phyloP scores from a whole-genome alignment of 352 stramenopile species.

The Phytophthora pisi region DNA sequence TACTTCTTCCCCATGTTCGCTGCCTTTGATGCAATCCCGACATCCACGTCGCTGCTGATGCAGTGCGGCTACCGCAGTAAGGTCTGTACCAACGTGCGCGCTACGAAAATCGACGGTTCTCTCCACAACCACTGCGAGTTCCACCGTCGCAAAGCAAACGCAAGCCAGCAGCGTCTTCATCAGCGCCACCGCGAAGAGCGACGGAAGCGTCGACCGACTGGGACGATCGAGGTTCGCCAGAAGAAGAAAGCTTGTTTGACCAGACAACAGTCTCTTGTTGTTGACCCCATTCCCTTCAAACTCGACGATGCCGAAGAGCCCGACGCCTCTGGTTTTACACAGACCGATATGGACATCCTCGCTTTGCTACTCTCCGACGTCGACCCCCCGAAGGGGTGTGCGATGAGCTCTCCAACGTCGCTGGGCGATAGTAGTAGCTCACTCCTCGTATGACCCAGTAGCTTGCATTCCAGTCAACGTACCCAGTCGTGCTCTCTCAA shows the following conservation, averaged over 20 bases:
- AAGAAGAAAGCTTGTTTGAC: not conserved
- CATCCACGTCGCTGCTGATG: slow-evolving; percentile 18
- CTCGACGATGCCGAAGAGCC: not conserved
- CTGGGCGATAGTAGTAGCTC: not conserved
- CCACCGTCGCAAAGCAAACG: slow-evolving; percentile 59
- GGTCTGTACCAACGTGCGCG: slow-evolving; percentile 45
- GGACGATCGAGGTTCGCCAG: not conserved
- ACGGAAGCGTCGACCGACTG: not conserved
- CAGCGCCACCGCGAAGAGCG: slow-evolving; percentile 28
- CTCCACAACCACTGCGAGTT: slow-evolving; percentile 63
- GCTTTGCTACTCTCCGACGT: not conserved
- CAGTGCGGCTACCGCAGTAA: slow-evolving; percentile 53
- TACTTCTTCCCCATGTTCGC: not conserved
- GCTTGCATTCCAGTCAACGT: not conserved
- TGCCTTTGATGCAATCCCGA: slow-evolving; percentile 16
- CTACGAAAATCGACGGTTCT: slow-evolving; percentile 49
- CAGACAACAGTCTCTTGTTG: not conserved
- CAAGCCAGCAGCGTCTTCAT: slow-evolving; percentile 53
- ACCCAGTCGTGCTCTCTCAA: no score
- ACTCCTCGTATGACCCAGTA: not conserved
- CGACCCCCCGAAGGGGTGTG: not conserved
- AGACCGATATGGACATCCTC: not conserved
- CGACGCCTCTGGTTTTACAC: not conserved
- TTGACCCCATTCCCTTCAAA: not conserved
- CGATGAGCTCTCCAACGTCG: not conserved